phyloP scores from a whole-genome alignment of 176 grass and related monocot genomes.

The Miscanthus lutarioriparius region DNA sequence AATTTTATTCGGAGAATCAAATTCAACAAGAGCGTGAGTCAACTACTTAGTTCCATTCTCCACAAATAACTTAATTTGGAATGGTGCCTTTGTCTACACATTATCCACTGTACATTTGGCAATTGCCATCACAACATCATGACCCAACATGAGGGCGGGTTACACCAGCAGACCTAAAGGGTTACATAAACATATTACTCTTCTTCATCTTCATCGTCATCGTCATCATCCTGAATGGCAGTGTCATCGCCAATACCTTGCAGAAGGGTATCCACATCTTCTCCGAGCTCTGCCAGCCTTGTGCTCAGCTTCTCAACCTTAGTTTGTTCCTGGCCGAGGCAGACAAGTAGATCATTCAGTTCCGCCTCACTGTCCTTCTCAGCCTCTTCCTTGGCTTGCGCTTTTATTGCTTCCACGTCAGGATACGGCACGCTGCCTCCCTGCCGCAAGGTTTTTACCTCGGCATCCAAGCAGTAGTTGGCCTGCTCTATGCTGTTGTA shows the following conservation, averaged over 20 bases:
- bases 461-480: slow-evolving; percentile 68
- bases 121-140: slow-evolving; percentile 33
- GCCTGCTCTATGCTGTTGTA: slow-evolving; percentile 93
- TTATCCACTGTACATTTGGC: slow-evolving; percentile 47
- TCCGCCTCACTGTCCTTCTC: slow-evolving; percentile 84
- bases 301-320: slow-evolving; percentile 95
- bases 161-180: slow-evolving; percentile 24
- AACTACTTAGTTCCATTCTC: neutral
- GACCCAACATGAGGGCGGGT: slow-evolving; percentile 3
- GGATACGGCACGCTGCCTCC: slow-evolving; percentile 54
- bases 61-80: slow-evolving; percentile 39
- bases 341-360: slow-evolving; percentile 89
- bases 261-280: slow-evolving; percentile 78
- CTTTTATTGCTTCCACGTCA: slow-evolving; percentile 72
- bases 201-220: slow-evolving; percentile 38
- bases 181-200: slow-evolving; percentile 2
- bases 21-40: slow-evolving; percentile 1
- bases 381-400: slow-evolving; percentile 77
- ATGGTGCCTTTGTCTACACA: slow-evolving; percentile 26
- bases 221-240: slow-evolving; percentile 56
- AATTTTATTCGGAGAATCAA: slow-evolving; percentile 15
- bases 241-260: slow-evolving; percentile 79
- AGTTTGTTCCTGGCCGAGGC: slow-evolving; percentile 96
- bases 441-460: slow-evolving; percentile 63
- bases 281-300: slow-evolving; percentile 72